Conservation (phyloP, 306 rosid species). For the Quillaja saponaria region DNA sequence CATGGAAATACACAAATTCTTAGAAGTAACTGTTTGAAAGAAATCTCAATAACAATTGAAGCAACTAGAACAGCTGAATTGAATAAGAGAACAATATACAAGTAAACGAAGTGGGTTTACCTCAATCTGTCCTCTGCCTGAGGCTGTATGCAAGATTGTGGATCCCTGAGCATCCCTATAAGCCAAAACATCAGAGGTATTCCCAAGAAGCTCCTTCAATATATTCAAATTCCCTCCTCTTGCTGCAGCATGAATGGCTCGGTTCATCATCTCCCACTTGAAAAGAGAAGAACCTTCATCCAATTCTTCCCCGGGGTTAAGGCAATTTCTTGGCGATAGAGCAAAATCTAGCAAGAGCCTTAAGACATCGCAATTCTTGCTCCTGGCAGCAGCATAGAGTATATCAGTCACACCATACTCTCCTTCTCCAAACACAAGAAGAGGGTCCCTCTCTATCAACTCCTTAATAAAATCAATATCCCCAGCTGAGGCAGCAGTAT, state of each 20-base stretch:
- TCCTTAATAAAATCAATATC: constrained; percentile 63
- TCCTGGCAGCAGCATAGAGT: constrained; percentile 79
- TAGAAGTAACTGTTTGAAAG: too few relatives aligned
- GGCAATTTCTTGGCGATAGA: constrained; percentile 42
- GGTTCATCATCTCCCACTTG: constrained; percentile 68
- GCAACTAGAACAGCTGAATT: constrained; percentile 5
- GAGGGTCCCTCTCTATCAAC: constrained; percentile 56
- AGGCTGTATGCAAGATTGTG: constrained; percentile 69
- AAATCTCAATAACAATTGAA: not conserved
- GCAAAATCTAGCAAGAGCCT: constrained; percentile 56
- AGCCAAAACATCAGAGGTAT: constrained; percentile 41
- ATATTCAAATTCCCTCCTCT: constrained; percentile 90
- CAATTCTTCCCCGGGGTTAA: constrained; percentile 31
- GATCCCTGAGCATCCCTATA: constrained; percentile 68
- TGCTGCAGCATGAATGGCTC: constrained; percentile 80
- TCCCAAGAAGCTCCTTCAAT: constrained; percentile 51
- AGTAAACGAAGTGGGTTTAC: constrained; percentile 38
- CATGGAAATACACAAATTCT: too few relatives aligned
- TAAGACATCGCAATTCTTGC: constrained; percentile 63
- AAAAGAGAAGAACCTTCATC: constrained; percentile 47
- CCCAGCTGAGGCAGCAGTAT: constrained; percentile 92
- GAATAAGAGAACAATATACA: not conserved
- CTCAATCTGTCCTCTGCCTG: constrained; percentile 86
- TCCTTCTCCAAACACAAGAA: constrained; percentile 82
- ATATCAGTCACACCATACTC: constrained; percentile 88